A percentile compares a stretch with the other conserved stretches of the same genome.
These are phyloP conservation scores for Kodamaea kakaduensis DNA, from an alignment of 805 yeast species.

Conservation along the genomic window DNA sequence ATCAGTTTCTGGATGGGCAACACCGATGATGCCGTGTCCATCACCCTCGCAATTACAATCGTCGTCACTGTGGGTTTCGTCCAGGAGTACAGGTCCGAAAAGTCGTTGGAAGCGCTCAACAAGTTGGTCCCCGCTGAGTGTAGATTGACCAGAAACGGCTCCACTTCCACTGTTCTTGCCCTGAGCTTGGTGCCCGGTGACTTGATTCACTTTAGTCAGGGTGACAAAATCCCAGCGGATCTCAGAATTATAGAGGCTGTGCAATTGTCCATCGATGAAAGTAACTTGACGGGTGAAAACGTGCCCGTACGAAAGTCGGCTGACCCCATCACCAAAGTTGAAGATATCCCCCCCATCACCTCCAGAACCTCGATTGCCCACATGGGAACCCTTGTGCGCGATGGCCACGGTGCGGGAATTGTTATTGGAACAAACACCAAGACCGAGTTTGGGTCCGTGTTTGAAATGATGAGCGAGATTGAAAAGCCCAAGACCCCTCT, in stretches of 20 bases:
- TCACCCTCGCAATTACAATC: constrained; percentile 84
- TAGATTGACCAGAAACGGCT: constrained; percentile 79
- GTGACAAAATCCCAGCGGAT: constrained; percentile 97
- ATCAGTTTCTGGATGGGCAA: constrained; percentile 92
- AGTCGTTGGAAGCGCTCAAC: constrained; percentile 88
- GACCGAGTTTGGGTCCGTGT: constrained; percentile 93
- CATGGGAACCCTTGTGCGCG: constrained; percentile 97
- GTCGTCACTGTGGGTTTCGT: constrained; percentile 97
- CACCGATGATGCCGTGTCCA: constrained; percentile 91
- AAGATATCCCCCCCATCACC: constrained; percentile 48
- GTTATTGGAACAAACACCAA: constrained; percentile 86
- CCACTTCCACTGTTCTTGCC: constrained; percentile 78
- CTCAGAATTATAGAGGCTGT: constrained; percentile 73
- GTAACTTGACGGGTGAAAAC: constrained; percentile 93
- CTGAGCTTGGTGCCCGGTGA: constrained; percentile 93
- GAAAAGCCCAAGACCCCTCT: constrained; percentile 98
- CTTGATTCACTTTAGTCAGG: constrained; percentile 80
- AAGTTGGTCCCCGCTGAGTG: constrained; percentile 96
- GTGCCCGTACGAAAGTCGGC: constrained; percentile 71
- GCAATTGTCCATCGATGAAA: constrained; percentile 84
- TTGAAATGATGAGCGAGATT: constrained; percentile 90
- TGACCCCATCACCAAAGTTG: constrained; percentile 37
- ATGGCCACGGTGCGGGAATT: constrained; percentile 91
- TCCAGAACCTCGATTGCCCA: constrained; percentile 79
- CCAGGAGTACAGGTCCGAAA: constrained; percentile 94